Percentiles rank a stretch among this genome's conserved stretches.
phyloP scores from a whole-genome alignment of 1,284 basidiomycete genomes.

The Trametes sp. region DNA sequence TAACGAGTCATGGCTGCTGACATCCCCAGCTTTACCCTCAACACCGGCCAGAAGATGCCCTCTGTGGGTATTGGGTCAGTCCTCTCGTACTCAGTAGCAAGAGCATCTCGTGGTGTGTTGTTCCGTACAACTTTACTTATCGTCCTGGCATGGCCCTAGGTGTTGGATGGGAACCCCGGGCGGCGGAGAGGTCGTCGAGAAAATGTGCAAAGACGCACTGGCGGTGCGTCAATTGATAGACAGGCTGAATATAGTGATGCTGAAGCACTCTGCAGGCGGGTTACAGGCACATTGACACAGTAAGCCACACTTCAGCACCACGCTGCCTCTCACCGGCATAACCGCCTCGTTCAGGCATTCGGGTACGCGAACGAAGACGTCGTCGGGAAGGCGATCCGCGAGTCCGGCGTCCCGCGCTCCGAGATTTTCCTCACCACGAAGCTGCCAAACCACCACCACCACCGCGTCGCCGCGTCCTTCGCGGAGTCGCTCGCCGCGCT shows the following conservation, averaged over 20 bases:
- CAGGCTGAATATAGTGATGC: no score
- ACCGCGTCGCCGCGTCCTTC: slow-evolving; percentile 70
- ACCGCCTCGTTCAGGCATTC: slow-evolving; percentile 26
- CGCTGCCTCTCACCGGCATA: no score
- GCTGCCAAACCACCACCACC: slow-evolving; percentile 58
- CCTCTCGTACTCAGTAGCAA: background rate
- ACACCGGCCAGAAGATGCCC: slow-evolving; percentile 31
- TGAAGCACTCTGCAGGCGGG: slow-evolving; percentile 31
- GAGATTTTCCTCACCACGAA: slow-evolving; percentile 54
- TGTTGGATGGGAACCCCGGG: slow-evolving; percentile 37
- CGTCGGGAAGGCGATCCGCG: slow-evolving; percentile 52
- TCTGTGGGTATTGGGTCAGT: slow-evolving; percentile 36
- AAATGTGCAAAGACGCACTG: slow-evolving; percentile 35
- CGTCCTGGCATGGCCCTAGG: slow-evolving; percentile 7
- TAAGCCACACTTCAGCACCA: background rate
- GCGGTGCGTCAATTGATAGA: slow-evolving; percentile 28
- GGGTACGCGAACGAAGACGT: slow-evolving; percentile 46
- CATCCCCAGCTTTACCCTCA: slow-evolving; percentile 28
- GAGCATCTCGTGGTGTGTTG: background rate
- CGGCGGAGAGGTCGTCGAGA: slow-evolving; percentile 31
- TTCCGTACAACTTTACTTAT: background rate
- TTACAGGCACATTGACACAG: slow-evolving; percentile 37
- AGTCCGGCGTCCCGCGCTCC: slow-evolving; percentile 49
- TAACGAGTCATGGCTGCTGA: slow-evolving; percentile 19
- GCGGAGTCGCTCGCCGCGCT: slow-evolving; percentile 70